A percentile compares a stretch with the other conserved stretches of the same genome.
Evolutionary conservation across 2,329 filamentous ascomycete species (phyloP).

Genomic region (Arthrobotrys sinensis): DNA sequence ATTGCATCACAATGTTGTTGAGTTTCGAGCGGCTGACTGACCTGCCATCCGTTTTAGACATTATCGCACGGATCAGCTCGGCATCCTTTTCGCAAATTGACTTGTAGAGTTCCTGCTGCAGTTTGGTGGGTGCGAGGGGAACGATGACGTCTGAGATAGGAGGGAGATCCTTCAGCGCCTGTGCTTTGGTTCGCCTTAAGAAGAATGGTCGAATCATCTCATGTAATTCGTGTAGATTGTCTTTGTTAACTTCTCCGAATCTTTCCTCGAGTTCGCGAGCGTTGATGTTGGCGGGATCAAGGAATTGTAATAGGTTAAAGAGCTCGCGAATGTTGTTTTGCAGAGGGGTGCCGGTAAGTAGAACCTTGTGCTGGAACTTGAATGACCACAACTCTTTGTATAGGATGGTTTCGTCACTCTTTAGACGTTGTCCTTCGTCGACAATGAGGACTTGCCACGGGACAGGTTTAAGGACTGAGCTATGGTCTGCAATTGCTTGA

Average conservation of each 20-base stretch:
- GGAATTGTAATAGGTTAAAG: slow-evolving; percentile 96
- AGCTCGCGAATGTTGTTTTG: slow-evolving; percentile 96
- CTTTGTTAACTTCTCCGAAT: slow-evolving; percentile 83
- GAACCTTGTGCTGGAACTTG: slow-evolving; percentile 84
- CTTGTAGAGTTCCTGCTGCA: slow-evolving; percentile 95
- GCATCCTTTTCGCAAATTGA: slow-evolving; percentile 93
- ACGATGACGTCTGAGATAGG: slow-evolving; percentile 95
- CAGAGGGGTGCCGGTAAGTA: slow-evolving; percentile 88
- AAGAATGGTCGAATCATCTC: slow-evolving; percentile 73
- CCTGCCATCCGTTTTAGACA: slow-evolving; percentile 74
- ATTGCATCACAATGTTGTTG: slow-evolving; percentile 95
- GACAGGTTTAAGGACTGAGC: slow-evolving; percentile 77
- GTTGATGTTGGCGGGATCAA: slow-evolving; percentile 78
- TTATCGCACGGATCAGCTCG: slow-evolving; percentile 87
- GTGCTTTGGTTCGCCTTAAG: slow-evolving; percentile 85
- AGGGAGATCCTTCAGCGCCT: slow-evolving; percentile 91
- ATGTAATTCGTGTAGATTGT: slow-evolving; percentile 86
- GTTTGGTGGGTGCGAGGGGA: slow-evolving; percentile 91
- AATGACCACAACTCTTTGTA: slow-evolving; percentile 82
- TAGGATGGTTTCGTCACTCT: slow-evolving; percentile 88
- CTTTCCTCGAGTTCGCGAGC: slow-evolving; percentile 81
- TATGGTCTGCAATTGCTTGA: slow-evolving; percentile 84
- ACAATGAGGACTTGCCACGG: slow-evolving; percentile 91
- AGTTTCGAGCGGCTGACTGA: slow-evolving; percentile 79
- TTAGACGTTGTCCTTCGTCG: slow-evolving; percentile 94